Conservation (phyloP, 192 early-diverging fungal species). For the Coemansia interrupta region DNA sequence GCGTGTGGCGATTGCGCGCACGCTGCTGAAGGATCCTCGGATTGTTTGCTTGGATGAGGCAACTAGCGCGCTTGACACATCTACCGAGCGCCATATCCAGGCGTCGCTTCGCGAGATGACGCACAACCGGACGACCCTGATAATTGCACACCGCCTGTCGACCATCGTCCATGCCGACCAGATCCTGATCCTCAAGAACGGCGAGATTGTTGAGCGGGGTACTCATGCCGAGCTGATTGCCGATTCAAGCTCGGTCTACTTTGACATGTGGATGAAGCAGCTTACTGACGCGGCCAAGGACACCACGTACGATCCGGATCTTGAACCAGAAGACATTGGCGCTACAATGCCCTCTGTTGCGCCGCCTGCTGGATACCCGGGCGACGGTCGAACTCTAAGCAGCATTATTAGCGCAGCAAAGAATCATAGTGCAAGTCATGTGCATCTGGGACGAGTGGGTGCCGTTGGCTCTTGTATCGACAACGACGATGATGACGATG, state of each 20-base stretch:
- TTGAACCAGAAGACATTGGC: conserved; percentile 22
- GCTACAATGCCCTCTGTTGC: conserved; percentile 20
- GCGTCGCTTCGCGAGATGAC: conserved; percentile 73
- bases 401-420: too few species aligned
- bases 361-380: not conserved
- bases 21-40: conserved; percentile 87
- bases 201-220: conserved; percentile 77
- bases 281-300: conserved; percentile 56
- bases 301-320: conserved; percentile 27
- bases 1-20: conserved; percentile 84
- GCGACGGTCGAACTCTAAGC: too few species aligned
- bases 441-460: too few species aligned
- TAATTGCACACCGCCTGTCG: conserved; percentile 80
- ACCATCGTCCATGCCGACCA: conserved; percentile 83
- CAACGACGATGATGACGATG: too few species aligned
- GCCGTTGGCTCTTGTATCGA: too few species aligned
- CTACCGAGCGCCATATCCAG: conserved; percentile 91
- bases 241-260: conserved; percentile 61
- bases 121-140: conserved; percentile 77
- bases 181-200: conserved; percentile 83
- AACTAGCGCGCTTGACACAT: conserved; percentile 79
- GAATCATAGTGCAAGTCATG: too few species aligned
- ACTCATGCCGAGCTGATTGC: conserved; percentile 74
- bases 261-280: conserved; percentile 92
- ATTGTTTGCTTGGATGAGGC: conserved; percentile 93